Base-by-base conservation (phyloP, 2,329 filamentous ascomycete species). In the Aspergillus aculeatus region DNA sequence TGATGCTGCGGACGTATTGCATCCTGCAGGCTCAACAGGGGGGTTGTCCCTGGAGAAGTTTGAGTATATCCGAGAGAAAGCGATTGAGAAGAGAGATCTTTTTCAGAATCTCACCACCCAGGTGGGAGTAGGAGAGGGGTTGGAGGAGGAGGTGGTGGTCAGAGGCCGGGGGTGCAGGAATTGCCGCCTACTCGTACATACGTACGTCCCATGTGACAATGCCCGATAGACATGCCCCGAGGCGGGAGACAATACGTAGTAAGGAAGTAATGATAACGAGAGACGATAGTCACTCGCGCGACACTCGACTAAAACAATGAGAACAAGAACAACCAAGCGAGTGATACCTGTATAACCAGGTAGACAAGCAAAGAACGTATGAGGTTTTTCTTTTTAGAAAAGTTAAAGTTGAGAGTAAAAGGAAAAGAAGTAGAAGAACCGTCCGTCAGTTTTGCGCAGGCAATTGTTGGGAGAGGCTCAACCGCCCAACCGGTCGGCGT, bases 1-100 rank as follows among this genome's bases (percentile, higher is more conserved):
- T 95, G 70, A 98, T 86, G 73, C 93, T 96, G 68, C 95, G 87
- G 68, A 98, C 93, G 90, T 98, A 98, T 83, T 98, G 93, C 95
- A 98, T 98, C 76, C 82, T 73, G 69, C 66, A 63, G 62, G 49
- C 57, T 60, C 55, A 55, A 64, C 57, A 57, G 57, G 56, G 58
- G 54, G 57, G 51, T 57, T 57, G 59, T 65, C 63, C 65, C 62
- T 60, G 58, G 47, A 58, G 47, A 44, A 58, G 38, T 50, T 58
- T 14, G 38, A 44, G 35, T 32, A 54, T n/a, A 55, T 59, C 59
- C 48, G 51, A 51, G 56, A 54, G 47, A 48, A 57, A 26, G 31
- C 53, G 55, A 56, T 29, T 47, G 32, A 31, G 49, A 51, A 47
- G 31, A 16, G 12, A 44, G 14, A 16, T 44, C 38, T 44, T 19